Evolutionary conservation across 2,329 filamentous ascomycete genomes (phyloP), one percentile per base, ranked within the genome.

Genomic region (Ceratocystis colombiana): DNA sequence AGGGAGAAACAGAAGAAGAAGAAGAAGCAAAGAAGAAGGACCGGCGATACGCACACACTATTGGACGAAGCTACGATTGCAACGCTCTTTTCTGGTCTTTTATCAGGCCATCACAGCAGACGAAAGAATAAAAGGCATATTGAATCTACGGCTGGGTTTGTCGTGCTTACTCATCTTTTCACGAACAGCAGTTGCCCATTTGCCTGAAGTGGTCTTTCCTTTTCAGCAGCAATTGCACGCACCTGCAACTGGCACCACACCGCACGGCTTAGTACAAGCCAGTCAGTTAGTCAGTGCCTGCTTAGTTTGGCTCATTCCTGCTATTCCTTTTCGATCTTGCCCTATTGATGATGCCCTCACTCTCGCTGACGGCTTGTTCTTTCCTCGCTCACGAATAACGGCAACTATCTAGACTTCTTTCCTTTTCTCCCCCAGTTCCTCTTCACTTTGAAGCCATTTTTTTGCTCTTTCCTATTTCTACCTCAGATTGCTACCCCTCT

Each of bases 321-420:
- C 22, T 22, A 20, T 25, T 28, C 10, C 25, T 15, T 20, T 55
- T 22, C 4, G 50, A 55, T 55, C 10, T 12, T 37, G 55, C n/a
- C 17, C 28, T 20, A 30, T 10, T 30, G 55, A 59, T 59, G 30
- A 37, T 59, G 55, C 28, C 55, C 55, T 37, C 55, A 30, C 25
- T 20, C 55, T 15, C 33, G 15, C 28, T 37, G 25, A n/a, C 55
- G 28, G 15, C n/a, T 59, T 59, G 55, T n/a, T 59, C 55, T 20
- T 59, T 59, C 55, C 25, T n/a, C 25, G 5, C 30, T 59, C 17
- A 59, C 55, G 55, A 59, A 59, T 64, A 41, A 48, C 62, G 46
- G 45, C 62, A 64, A 25, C 25, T 17, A 50, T 33, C 28, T 59
- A 59, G 55, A 59, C 55, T 59, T 59, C 55, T 59, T 59, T 59